phyloP scores from a whole-genome alignment of 352 stramenopile species.

The Globisporangium spinosum region DNA sequence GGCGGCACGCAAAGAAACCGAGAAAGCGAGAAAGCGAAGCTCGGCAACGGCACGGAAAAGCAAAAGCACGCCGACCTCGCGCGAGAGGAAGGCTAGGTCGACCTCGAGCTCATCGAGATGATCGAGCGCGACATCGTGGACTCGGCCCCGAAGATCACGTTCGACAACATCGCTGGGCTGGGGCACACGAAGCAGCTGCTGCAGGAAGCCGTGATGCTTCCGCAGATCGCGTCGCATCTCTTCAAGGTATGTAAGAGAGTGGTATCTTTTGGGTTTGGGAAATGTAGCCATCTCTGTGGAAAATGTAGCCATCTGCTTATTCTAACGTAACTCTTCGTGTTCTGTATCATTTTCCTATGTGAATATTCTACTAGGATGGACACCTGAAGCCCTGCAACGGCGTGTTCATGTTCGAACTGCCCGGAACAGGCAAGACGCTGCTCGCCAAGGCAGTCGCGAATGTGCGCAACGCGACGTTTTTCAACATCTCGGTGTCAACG shows the following conservation, averaged over 20 bases:
- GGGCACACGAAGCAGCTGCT: constrained; percentile 81
- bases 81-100: constrained; percentile 63
- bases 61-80: constrained; percentile 78
- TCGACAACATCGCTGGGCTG: constrained; percentile 73
- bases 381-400: constrained; percentile 78
- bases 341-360: neutral
- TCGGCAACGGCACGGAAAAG: constrained; percentile 30
- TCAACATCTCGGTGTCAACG: constrained; percentile 94
- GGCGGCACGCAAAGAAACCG: constrained; percentile 38
- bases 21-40: constrained; percentile 32
- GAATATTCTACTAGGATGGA: constrained; percentile 41
- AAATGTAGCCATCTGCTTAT: neutral
- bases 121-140: constrained; percentile 88
- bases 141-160: constrained; percentile 60
- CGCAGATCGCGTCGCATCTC: constrained; percentile 79
- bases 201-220: constrained; percentile 83
- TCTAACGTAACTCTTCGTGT: constrained; percentile 4
- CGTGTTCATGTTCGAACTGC: constrained; percentile 84
- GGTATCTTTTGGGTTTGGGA: neutral
- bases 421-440: constrained; percentile 89
- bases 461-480: constrained; percentile 97
- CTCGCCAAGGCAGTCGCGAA: constrained; percentile 90
- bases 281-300: neutral
- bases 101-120: constrained; percentile 81
- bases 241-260: constrained; percentile 46